Percentiles rank a stretch among this genome's conserved stretches.
Evolutionary conservation across 768 basidiomycete species (phyloP).

Genomic region (Calocera viscosa): DNA sequence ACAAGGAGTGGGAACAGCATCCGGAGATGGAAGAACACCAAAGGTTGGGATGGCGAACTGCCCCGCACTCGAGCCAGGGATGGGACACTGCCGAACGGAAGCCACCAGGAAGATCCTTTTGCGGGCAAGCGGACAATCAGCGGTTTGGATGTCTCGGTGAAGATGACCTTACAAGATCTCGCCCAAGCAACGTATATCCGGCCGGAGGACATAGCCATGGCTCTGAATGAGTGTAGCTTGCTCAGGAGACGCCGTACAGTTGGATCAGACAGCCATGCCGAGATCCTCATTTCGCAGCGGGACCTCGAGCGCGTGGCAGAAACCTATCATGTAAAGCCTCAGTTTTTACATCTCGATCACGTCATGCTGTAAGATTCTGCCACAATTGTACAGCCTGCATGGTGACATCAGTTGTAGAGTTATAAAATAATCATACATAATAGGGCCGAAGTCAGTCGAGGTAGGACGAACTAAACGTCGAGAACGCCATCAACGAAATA

Average conservation of each 20-base stretch:
- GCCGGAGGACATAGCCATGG: conserved; percentile 76
- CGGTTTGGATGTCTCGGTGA: conserved; percentile 9
- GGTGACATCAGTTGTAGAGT: background rate
- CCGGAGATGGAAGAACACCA: conserved; percentile 39
- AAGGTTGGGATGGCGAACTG: conserved; percentile 67
- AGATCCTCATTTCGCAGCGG: conserved; percentile 47
- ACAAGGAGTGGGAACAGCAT: background rate
- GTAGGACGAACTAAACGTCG: background rate
- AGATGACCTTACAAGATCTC: conserved; percentile 53
- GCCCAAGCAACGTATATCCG: conserved; percentile 69
- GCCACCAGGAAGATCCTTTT: background rate
- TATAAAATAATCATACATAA: background rate
- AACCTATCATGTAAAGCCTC: conserved; percentile 54
- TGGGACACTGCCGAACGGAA: background rate
- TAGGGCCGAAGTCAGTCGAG: background rate
- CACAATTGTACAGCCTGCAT: background rate
- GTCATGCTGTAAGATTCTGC: conserved; percentile 22
- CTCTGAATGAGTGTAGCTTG: conserved; percentile 75
- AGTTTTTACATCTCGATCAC: conserved; percentile 25
- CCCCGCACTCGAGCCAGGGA: conserved; percentile 19
- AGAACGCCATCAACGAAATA: conserved; percentile 43
- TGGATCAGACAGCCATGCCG: conserved; percentile 22
- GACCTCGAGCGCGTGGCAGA: conserved; percentile 54
- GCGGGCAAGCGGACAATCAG: background rate
- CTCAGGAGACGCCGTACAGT: conserved; percentile 36